Percentiles rank a stretch among this genome's conserved stretches.
These are phyloP conservation scores for Sutorius australiensis DNA, from an alignment of 768 basidiomycete genomes.

Conservation along the genomic window DNA sequence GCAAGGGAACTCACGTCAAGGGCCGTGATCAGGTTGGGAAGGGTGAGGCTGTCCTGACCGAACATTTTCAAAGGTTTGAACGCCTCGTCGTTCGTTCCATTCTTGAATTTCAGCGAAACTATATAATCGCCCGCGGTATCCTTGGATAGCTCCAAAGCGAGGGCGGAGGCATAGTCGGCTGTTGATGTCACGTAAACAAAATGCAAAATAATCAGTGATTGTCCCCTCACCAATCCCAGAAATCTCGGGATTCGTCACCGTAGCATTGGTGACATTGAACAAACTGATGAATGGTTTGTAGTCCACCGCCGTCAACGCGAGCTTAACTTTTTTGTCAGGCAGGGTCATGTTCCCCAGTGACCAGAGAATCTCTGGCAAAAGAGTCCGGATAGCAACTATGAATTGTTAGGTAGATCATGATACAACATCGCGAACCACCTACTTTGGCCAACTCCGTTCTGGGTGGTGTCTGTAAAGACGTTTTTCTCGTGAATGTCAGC, in stretches of 20 bases:
- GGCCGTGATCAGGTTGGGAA: conserved; percentile 15
- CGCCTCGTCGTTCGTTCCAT: conserved; percentile 54
- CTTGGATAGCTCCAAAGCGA: conserved; percentile 66
- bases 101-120: conserved; percentile 80
- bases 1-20: conserved; percentile 15
- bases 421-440: conserved; percentile 25
- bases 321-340: conserved; percentile 68
- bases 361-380: conserved; percentile 66
- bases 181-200: not conserved
- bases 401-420: not conserved
- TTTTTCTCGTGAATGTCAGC: conserved; percentile 76
- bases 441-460: conserved; percentile 73
- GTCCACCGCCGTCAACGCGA: conserved; percentile 71
- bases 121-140: conserved; percentile 63
- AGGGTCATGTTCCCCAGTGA: conserved; percentile 74
- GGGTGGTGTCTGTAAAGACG: conserved; percentile 61
- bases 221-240: conserved; percentile 57
- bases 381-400: conserved; percentile 74
- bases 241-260: conserved; percentile 54
- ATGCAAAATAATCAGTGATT: not conserved
- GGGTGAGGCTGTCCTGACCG: conserved; percentile 33
- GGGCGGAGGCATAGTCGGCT: conserved; percentile 71
- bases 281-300: conserved; percentile 89
- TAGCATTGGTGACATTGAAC: conserved; percentile 71
- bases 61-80: conserved; percentile 69